Evolutionary conservation across 345 rosid genomes (phyloP).

Genomic region (Pseudoturritis turrita): DNA sequence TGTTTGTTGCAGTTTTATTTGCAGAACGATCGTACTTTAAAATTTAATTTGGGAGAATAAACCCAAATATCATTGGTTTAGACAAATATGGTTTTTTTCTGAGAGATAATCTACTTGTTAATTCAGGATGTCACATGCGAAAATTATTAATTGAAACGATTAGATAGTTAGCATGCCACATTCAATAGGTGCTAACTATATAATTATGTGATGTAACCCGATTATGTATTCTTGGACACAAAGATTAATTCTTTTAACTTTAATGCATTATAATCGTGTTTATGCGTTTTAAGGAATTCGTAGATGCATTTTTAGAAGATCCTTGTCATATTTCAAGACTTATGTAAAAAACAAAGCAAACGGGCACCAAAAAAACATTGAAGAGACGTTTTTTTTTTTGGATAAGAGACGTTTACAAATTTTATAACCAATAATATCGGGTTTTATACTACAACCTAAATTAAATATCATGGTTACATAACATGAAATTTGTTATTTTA

Average conservation of each 20-base stretch:
- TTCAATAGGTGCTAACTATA: background rate
- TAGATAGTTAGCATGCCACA: background rate
- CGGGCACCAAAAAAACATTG: no score
- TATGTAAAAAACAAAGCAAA: background rate
- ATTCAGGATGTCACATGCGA: background rate
- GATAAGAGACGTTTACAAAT: no score
- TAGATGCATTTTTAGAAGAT: background rate
- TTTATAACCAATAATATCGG: no score
- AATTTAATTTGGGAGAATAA: background rate
- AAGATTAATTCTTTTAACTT: background rate
- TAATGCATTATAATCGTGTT: background rate
- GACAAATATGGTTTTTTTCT: background rate
- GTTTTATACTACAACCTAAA: no score
- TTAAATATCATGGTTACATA: no score
- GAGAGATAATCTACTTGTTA: background rate
- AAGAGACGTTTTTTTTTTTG: no score
- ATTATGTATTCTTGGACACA: background rate
- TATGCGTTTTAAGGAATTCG: background rate
- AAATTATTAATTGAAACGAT: background rate
- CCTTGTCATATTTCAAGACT: background rate
- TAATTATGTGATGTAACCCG: background rate
- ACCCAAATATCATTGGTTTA: background rate
- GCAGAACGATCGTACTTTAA: background rate
- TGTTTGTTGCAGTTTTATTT: background rate
- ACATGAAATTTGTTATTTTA: no score